Evolutionary conservation across 768 basidiomycete genomes (phyloP).

Genomic region (Leccinum rimulosum): DNA sequence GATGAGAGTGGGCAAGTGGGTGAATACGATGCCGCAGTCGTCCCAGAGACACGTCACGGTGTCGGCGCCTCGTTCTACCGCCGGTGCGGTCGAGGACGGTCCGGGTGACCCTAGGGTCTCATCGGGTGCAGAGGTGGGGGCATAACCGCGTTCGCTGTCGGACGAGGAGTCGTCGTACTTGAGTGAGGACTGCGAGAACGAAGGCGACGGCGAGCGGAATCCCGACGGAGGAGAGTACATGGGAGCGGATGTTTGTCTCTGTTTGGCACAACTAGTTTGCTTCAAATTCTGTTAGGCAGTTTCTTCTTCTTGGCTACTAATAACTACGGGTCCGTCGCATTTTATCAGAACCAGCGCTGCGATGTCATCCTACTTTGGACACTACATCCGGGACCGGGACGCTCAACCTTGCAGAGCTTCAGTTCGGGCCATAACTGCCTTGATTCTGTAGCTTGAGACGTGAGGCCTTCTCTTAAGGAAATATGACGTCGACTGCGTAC

Average conservation of each 20-base stretch:
- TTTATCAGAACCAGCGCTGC: no score
- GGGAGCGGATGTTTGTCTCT: constrained; percentile 20
- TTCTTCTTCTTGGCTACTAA: no score
- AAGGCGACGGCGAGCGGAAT: constrained; percentile 41
- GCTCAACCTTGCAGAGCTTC: no score
- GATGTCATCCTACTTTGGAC: background rate
- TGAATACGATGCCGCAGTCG: constrained; percentile 72
- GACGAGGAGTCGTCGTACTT: constrained; percentile 27
- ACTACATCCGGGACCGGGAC: background rate
- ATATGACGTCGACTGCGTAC: background rate
- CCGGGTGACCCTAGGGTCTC: constrained; percentile 23
- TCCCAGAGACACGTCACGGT: constrained; percentile 83
- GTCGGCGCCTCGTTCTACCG: constrained; percentile 38
- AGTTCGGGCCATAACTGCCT: no score
- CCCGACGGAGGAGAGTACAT: constrained; percentile 38
- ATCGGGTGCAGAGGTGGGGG: constrained; percentile 9
- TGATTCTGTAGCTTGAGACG: no score
- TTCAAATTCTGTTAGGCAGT: background rate
- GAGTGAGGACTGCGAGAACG: constrained; percentile 35
- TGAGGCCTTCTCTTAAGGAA: no score
- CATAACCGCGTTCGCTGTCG: constrained; percentile 23
- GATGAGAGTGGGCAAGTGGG: constrained; percentile 70
- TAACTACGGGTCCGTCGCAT: background rate
- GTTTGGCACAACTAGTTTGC: constrained; percentile 10
- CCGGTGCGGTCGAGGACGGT: constrained; percentile 19